Evolutionary conservation across 2,329 filamentous ascomycete genomes (phyloP).

Genomic region (Cadophora sp.): DNA sequence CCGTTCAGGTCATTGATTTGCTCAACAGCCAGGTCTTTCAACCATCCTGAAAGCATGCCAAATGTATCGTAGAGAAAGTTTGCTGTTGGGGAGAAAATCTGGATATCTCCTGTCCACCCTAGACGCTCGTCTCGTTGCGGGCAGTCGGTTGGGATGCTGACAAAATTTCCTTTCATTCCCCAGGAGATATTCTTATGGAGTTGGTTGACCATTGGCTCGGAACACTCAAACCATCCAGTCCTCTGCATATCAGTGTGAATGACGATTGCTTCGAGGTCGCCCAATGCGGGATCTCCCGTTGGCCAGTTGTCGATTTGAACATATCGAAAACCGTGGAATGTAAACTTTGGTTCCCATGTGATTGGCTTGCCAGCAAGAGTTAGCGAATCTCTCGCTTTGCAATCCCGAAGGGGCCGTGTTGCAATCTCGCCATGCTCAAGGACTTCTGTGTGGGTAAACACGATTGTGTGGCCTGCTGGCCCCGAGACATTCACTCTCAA

Average conservation of each 20-base stretch:
- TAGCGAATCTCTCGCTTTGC: slow-evolving; percentile 49
- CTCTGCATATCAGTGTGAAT: slow-evolving; percentile 39
- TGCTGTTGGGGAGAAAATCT: slow-evolving; percentile 53
- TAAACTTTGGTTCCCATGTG: slow-evolving; percentile 51
- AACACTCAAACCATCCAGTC: slow-evolving; percentile 40
- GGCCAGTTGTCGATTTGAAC: slow-evolving; percentile 37
- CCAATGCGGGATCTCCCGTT: slow-evolving; percentile 15
- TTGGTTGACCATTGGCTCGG: slow-evolving; percentile 49
- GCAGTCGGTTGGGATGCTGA: slow-evolving; percentile 55
- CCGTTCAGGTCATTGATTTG: slow-evolving; percentile 23
- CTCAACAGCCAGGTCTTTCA: slow-evolving; percentile 47
- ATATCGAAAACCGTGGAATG: slow-evolving; percentile 57
- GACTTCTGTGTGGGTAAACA: slow-evolving; percentile 52
- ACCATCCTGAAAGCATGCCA: slow-evolving; percentile 52
- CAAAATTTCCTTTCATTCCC: slow-evolving; percentile 56
- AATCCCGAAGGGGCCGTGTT: slow-evolving; percentile 49
- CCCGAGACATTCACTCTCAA: slow-evolving; percentile 50
- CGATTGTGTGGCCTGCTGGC: slow-evolving; percentile 50
- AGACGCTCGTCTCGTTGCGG: slow-evolving; percentile 56
- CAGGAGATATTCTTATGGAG: slow-evolving; percentile 55
- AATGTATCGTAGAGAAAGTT: slow-evolving; percentile 50
- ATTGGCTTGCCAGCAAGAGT: slow-evolving; percentile 46
- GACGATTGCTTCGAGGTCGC: slow-evolving; percentile 37
- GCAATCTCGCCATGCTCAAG: slow-evolving; percentile 52
- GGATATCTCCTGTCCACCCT: slow-evolving; percentile 56